phyloP scores from a whole-genome alignment of 805 yeast genomes.

The Sugiyamaella mastotermitis region DNA sequence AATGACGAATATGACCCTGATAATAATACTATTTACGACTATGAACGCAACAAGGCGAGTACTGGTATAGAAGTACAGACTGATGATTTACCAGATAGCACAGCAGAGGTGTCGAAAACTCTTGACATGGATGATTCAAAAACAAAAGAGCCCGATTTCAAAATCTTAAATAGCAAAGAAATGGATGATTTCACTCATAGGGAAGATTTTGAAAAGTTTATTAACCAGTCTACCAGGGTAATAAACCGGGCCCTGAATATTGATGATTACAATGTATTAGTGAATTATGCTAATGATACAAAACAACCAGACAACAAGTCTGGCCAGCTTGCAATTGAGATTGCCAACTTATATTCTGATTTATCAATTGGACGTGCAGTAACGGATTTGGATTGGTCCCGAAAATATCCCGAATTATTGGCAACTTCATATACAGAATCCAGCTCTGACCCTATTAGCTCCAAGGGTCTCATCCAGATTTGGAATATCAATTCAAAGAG shows the following conservation, averaged over 20 bases:
- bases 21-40: neutral
- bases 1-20: neutral
- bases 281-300: constrained; percentile 23
- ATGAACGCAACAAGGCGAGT: too few species aligned
- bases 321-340: constrained; percentile 11
- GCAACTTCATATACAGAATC: constrained; percentile 29
- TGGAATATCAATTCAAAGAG: constrained; percentile 32
- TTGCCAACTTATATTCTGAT: constrained; percentile 18
- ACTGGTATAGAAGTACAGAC: too few species aligned
- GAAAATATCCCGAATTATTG: constrained; percentile 30
- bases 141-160: neutral
- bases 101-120: too few species aligned
- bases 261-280: constrained; percentile 26
- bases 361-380: constrained; percentile 26
- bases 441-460: constrained; percentile 17
- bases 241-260: constrained; percentile 26
- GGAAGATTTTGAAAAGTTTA: constrained; percentile 17
- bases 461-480: constrained; percentile 29
- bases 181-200: too few species aligned
- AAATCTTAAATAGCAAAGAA: too few species aligned
- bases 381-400: constrained; percentile 32
- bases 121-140: too few species aligned
- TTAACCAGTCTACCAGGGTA: constrained; percentile 28
- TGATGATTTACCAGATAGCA: too few species aligned
- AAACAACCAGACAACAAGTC: constrained; percentile 5